phyloP scores from a whole-genome alignment of 768 basidiomycete genomes.

The Trametes maxima region DNA sequence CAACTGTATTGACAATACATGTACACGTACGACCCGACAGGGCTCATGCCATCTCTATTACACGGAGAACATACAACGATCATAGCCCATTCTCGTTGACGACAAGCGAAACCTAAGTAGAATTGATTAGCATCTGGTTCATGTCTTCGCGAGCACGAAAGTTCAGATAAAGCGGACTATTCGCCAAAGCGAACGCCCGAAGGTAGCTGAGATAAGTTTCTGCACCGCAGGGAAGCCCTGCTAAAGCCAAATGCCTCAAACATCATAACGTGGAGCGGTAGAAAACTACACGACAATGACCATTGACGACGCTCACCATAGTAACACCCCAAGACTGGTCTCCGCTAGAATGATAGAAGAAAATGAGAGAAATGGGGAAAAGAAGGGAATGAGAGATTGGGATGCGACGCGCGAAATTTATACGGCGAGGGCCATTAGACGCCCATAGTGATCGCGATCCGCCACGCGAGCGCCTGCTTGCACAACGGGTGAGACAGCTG shows the following conservation, averaged over 20 bases:
- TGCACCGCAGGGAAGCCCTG: slow-evolving; percentile 70
- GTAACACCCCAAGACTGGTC: no score
- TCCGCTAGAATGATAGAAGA: neutral
- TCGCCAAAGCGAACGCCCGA: slow-evolving; percentile 57
- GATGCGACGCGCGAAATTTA: slow-evolving; percentile 16
- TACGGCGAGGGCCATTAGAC: slow-evolving; percentile 1
- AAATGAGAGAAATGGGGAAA: neutral
- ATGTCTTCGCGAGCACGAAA: no score
- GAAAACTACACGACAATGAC: neutral
- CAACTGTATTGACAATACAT: neutral
- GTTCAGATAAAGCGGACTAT: slow-evolving; percentile 51
- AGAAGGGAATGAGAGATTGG: slow-evolving; percentile 15
- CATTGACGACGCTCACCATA: slow-evolving; percentile 29
- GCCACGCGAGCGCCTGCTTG: slow-evolving; percentile 5
- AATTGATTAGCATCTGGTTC: neutral
- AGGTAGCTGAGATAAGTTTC: slow-evolving; percentile 92
- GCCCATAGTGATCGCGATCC: slow-evolving; percentile 12
- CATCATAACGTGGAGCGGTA: slow-evolving; percentile 52
- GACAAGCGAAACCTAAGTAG: no score
- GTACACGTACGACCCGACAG: neutral
- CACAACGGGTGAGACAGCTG: neutral
- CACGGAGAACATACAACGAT: no score
- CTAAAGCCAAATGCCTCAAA: slow-evolving; percentile 97
- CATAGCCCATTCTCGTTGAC: no score
- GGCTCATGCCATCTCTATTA: neutral